phyloP scores from a whole-genome alignment of 1,284 basidiomycete genomes.

The Trametes polyzona region DNA sequence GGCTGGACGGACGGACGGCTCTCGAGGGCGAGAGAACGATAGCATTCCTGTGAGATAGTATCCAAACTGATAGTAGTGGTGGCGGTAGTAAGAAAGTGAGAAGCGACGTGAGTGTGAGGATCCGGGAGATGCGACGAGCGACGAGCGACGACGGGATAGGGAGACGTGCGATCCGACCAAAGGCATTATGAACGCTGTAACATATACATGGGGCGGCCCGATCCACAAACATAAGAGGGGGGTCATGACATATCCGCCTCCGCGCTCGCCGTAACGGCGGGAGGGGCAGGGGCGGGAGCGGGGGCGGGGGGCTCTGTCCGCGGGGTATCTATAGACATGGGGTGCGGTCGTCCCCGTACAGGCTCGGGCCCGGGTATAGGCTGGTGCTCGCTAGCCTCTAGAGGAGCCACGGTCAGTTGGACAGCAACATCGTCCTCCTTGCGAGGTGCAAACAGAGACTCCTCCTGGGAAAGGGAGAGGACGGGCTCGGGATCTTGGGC shows the following conservation, averaged over 20 bases:
- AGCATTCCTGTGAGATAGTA: neutral
- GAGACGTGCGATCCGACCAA: conserved; percentile 6
- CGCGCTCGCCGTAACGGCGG: neutral
- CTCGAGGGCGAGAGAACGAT: neutral
- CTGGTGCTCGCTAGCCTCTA: too few relatives aligned
- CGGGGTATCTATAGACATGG: conserved; percentile 5
- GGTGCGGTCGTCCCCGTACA: neutral
- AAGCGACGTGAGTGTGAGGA: too few relatives aligned
- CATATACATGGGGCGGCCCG: conserved; percentile 8
- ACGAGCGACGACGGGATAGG: neutral
- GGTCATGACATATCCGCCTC: conserved; percentile 15
- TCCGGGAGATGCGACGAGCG: neutral
- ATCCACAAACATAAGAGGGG: conserved; percentile 1
- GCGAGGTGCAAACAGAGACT: neutral
- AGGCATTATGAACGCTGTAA: conserved; percentile 10
- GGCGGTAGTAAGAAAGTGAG: too few relatives aligned
- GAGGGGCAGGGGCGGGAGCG: neutral
- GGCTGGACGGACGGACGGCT: neutral
- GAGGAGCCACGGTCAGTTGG: neutral
- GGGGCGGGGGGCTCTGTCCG: conserved; percentile 1
- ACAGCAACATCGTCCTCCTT: neutral
- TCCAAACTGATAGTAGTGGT: neutral
- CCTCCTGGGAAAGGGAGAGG: neutral
- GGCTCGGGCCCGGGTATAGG: neutral
- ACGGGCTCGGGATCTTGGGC: neutral